Conservation (phyloP, 1,139 yeast genomes). For the Sporopachydermia cereana region DNA sequence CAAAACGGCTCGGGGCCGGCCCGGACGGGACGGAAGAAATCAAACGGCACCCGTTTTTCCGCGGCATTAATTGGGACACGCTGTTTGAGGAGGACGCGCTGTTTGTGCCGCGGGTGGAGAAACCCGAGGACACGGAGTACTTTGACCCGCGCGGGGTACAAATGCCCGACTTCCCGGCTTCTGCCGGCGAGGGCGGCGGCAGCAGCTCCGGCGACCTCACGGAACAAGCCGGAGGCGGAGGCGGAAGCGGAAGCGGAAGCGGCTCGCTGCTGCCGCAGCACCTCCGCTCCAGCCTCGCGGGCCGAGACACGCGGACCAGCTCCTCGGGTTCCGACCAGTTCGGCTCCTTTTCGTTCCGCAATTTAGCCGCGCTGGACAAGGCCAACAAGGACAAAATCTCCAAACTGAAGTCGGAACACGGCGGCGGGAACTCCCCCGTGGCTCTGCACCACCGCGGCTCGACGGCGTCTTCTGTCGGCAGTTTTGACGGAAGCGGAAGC, state of each 20-base stretch:
- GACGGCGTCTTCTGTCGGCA: conserved; percentile 11
- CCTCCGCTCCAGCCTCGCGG: conserved; percentile 8
- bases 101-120: conserved; percentile 67
- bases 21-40: conserved; percentile 69
- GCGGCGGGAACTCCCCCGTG: conserved; percentile 30
- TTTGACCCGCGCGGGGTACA: conserved; percentile 88
- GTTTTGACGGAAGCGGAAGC: neutral
- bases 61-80: conserved; percentile 60
- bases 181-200: conserved; percentile 14
- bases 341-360: conserved; percentile 88
- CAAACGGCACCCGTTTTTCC: conserved; percentile 64
- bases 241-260: neutral
- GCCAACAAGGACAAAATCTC: conserved; percentile 91
- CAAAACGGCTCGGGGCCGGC: conserved; percentile 47
- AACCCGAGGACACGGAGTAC: conserved; percentile 86
- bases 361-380: conserved; percentile 78
- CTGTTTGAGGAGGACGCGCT: conserved; percentile 69
- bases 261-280: neutral
- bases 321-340: conserved; percentile 50
- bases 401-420: conserved; percentile 71
- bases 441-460: conserved; percentile 24
- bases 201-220: conserved; percentile 9
- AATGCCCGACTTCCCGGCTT: conserved; percentile 36
- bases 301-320: conserved; percentile 10
- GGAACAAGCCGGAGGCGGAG: conserved; percentile 15